phyloP scores from a whole-genome alignment of 352 stramenopile species.

The Hyaloperonospora brassicae region DNA sequence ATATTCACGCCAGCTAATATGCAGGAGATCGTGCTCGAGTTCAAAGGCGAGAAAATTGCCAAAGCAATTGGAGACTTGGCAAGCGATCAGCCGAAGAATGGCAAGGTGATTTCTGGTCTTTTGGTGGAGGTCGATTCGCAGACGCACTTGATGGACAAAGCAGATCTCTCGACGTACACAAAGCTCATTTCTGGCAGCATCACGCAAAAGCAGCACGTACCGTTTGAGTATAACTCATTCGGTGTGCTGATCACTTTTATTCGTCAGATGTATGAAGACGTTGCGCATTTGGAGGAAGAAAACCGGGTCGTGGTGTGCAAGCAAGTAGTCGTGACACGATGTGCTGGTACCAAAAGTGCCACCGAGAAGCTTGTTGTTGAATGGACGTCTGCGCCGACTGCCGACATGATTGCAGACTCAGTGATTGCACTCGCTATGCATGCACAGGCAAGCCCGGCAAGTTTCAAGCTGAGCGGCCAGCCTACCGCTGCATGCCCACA shows the following conservation, averaged over 20 bases:
- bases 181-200: constrained; percentile 75
- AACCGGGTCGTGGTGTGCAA: constrained; percentile 62
- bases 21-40: constrained; percentile 82
- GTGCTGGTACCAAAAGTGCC: constrained; percentile 18
- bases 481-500: constrained; percentile 69
- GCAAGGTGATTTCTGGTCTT: constrained; percentile 70
- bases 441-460: constrained; percentile 70
- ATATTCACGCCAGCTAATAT: constrained; percentile 84
- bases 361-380: constrained; percentile 57
- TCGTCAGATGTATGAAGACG: constrained; percentile 77
- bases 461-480: constrained; percentile 75
- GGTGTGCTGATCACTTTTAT: constrained; percentile 74
- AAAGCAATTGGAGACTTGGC: constrained; percentile 77
- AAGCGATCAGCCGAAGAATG: constrained; percentile 66
- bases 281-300: constrained; percentile 47
- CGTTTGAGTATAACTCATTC: constrained; percentile 74
- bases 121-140: constrained; percentile 83
- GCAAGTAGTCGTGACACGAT: constrained; percentile 60
- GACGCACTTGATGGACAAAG: constrained; percentile 77
- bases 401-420: constrained; percentile 94
- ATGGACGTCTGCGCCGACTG: constrained; percentile 88
- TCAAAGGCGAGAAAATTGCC: constrained; percentile 84
- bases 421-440: constrained; percentile 95
- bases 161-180: constrained; percentile 81
- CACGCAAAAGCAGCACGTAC: constrained; percentile 79